Base-by-base conservation (phyloP, 306 rosid genomes). In the Arachis hypogaea region DNA sequence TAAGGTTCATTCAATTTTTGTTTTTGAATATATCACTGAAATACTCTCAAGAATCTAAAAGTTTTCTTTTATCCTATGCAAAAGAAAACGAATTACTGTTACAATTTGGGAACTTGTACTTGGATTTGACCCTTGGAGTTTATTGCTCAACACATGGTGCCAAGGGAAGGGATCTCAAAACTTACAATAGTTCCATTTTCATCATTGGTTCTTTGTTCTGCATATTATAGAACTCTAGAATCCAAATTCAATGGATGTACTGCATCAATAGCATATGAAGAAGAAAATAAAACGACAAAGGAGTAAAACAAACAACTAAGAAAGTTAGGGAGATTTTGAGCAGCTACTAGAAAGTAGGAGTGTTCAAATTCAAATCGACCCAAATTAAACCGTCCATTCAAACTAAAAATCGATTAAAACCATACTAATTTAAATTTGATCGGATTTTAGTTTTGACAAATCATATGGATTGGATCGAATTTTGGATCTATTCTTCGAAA, bases 261-360 rank as follows among this genome's bases (percentile, higher is more conserved):
- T 57, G 45, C 60, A 57, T 76, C 67, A 51, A 60, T 7, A n/a
- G 67, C 76, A 71, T 52, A 51, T 22, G 61, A 59, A 81, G 28
- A 76, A 22, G 63, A 66, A 65, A 64, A 4, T 33, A 33, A 33
- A 11, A 69, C 9, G 75, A 58, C 77, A 71, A 22, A 41, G 10
- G 40, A 71, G 22, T 80, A n/a, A 64, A 58, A 70, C 81, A 75
- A 73, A 68, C 33, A 49, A 68, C 40, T 62, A 16, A 43, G 73
- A 54, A 57, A 77, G 49, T 42, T 61, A 59, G 43, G 63, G 33
- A 62, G 76, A 68, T 62, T 66, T 68, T 51, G 78, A 74, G 49
- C 12, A 71, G 44, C 33, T 33, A 33, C 3, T 3, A 2, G 38
- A 29, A 66, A 66, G 78, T 78, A 22, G 28, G 28, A 22, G 28